A percentile compares a stretch with the other conserved stretches of the same genome.
Conservation (phyloP, 495 filamentous ascomycete species). For the Lepidopterella palustris region DNA sequence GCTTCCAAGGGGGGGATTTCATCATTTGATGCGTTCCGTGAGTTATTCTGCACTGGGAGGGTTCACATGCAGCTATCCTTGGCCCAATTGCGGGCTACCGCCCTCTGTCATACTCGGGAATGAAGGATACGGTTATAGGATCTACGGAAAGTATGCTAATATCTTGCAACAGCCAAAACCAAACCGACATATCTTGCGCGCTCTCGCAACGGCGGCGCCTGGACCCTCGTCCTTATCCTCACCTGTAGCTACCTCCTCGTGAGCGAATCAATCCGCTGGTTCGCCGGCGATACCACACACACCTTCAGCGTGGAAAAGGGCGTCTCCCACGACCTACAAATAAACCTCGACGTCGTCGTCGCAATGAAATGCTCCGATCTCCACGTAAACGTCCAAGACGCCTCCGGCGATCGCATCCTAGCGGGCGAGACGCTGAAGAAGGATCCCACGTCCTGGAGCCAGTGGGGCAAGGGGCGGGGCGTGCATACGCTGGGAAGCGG, state of each 20-base stretch:
- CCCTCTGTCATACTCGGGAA: slow-evolving; percentile 5
- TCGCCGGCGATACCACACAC: slow-evolving; percentile 72
- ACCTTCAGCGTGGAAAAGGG: slow-evolving; percentile 93
- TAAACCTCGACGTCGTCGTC: slow-evolving; percentile 94
- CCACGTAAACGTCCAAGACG: slow-evolving; percentile 96
- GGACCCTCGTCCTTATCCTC: slow-evolving; percentile 75
- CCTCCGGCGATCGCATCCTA: slow-evolving; percentile 81
- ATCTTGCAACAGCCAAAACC: slow-evolving; percentile 67
- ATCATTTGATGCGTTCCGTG: slow-evolving; percentile 97
- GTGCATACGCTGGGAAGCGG: slow-evolving; percentile 59
- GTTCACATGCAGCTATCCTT: not conserved
- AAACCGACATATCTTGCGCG: slow-evolving; percentile 85
- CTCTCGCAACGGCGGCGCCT: slow-evolving; percentile 79
- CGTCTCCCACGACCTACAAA: slow-evolving; percentile 76
- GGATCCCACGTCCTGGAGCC: slow-evolving; percentile 71
- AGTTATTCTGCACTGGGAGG: slow-evolving; percentile 31
- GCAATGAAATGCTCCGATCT: slow-evolving; percentile 82
- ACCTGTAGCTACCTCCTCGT: slow-evolving; percentile 66
- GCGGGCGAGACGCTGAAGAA: slow-evolving; percentile 66
- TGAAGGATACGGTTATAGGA: too few species aligned
- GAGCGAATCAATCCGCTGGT: slow-evolving; percentile 75
- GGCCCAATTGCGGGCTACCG: not conserved
- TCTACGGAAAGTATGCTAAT: not conserved
- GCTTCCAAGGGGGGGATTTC: slow-evolving; percentile 61
- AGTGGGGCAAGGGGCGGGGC: slow-evolving; percentile 70